Evolutionary conservation across 1,139 yeast species (phyloP).

Genomic region (Pichia sp.): DNA sequence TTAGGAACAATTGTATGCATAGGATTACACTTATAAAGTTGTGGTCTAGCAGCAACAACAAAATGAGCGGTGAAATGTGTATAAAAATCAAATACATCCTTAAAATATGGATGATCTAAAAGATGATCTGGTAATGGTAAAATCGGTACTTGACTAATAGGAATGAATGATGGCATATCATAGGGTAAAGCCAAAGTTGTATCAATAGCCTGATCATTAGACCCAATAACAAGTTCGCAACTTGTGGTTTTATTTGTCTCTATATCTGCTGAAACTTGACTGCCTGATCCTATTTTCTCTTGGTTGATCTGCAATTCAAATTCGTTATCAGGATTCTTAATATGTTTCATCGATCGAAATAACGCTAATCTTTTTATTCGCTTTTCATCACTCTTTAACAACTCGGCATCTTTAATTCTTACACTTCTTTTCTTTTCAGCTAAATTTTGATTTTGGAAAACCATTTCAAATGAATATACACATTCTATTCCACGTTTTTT

Average conservation of each 20-base stretch:
- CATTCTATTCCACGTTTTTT: constrained; percentile 7
- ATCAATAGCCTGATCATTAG: too few relatives aligned
- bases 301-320: too few relatives aligned
- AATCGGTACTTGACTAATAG: constrained; percentile 7
- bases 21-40: constrained; percentile 13
- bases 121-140: constrained; percentile 15
- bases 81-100: constrained; percentile 11
- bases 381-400: constrained; percentile 4
- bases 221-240: too few relatives aligned
- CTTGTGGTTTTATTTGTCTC: background rate
- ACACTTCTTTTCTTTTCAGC: constrained; percentile 3
- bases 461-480: constrained; percentile 14
- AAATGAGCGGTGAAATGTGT: constrained; percentile 14
- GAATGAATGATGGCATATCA: constrained; percentile 9
- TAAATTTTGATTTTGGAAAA: constrained; percentile 13
- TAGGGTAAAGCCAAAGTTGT: background rate
- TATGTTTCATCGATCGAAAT: background rate
- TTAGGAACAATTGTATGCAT: constrained; percentile 10
- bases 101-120: constrained; percentile 13
- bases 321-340: background rate
- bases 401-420: constrained; percentile 9
- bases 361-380: background rate
- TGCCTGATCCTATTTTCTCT: background rate
- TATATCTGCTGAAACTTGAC: too few relatives aligned
- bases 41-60: constrained; percentile 14